phyloP scores from a whole-genome alignment of 2,329 filamentous ascomycete genomes.

The Fusarium citri region DNA sequence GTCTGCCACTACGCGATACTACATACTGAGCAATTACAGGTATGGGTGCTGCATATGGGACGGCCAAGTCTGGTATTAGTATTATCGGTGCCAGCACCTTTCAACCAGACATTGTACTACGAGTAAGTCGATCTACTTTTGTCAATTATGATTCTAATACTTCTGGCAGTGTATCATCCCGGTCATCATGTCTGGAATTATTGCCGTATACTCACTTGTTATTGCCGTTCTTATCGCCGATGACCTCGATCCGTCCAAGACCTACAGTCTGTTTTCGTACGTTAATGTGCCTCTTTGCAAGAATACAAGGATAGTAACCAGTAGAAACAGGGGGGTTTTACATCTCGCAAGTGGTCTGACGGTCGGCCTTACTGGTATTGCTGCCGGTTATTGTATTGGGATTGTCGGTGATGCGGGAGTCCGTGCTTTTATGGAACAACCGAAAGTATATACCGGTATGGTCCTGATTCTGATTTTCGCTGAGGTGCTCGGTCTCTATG shows the following conservation, averaged over 20 bases:
- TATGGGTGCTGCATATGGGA: conserved; percentile 85
- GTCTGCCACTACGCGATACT: conserved; percentile 13
- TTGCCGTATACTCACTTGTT: conserved; percentile 97
- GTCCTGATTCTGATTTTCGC: conserved; percentile 98
- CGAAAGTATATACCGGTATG: conserved; percentile 97
- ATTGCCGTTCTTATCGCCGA: conserved; percentile 97
- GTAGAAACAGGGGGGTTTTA: conserved; percentile 78
- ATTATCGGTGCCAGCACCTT: conserved; percentile 88
- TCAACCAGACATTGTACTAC: conserved; percentile 84
- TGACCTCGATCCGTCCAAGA: conserved; percentile 78
- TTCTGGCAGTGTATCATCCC: conserved; percentile 79
- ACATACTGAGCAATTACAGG: conserved; percentile 53
- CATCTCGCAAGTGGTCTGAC: conserved; percentile 91
- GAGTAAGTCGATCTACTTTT: conserved; percentile 69
- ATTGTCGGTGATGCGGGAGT: conserved; percentile 95
- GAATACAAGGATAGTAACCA: conserved; percentile 31
- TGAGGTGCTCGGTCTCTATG: conserved; percentile 97
- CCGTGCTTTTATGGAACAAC: conserved; percentile 95
- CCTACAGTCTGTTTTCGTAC: conserved; percentile 87
- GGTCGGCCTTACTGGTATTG: conserved; percentile 91
- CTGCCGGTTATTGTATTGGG: conserved; percentile 96
- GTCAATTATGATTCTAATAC: conserved; percentile 18
- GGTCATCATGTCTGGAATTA: conserved; percentile 98
- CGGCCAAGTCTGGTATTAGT: conserved; percentile 88
- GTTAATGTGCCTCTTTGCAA: conserved; percentile 46